A percentile compares a stretch with the other conserved stretches of the same genome.
phyloP scores from a whole-genome alignment of 2,329 filamentous ascomycete genomes.

The Alternaria ethzedia region DNA sequence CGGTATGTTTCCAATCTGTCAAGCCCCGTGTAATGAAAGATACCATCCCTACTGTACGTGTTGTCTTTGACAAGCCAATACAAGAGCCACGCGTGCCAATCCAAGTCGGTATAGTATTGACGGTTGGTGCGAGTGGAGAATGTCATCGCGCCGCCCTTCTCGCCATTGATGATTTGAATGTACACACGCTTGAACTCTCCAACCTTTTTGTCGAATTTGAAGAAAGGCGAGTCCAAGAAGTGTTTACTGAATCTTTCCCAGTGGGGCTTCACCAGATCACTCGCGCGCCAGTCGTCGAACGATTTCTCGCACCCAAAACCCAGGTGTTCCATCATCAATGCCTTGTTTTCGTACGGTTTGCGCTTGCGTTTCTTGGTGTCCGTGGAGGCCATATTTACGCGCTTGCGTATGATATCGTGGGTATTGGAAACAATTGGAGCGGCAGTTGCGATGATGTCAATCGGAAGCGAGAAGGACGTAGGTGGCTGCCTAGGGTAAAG shows the following conservation, averaged over 20 bases:
- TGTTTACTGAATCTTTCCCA: background rate
- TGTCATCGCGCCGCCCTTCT: background rate
- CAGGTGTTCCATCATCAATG: background rate
- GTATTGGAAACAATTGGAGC: background rate
- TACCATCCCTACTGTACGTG: too few species aligned
- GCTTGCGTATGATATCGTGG: background rate
- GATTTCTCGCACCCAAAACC: background rate
- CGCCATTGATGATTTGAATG: background rate
- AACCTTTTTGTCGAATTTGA: background rate
- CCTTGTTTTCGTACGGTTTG: background rate
- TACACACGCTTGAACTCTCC: background rate
- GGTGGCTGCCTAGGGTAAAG: background rate
- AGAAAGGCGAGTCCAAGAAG: rapidly evolving
- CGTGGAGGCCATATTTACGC: background rate
- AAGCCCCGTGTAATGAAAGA: too few species aligned
- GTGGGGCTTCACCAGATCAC: background rate
- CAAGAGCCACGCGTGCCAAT: background rate
- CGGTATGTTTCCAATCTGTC: background rate
- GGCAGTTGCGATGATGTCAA: background rate
- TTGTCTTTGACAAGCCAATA: background rate
- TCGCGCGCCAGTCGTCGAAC: background rate
- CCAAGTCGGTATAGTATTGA: background rate
- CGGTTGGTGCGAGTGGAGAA: background rate
- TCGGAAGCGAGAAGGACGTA: background rate
- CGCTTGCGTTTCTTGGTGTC: background rate